Evolutionary conservation across 352 stramenopile species (phyloP).

Genomic region (Plasmopara viticola): DNA sequence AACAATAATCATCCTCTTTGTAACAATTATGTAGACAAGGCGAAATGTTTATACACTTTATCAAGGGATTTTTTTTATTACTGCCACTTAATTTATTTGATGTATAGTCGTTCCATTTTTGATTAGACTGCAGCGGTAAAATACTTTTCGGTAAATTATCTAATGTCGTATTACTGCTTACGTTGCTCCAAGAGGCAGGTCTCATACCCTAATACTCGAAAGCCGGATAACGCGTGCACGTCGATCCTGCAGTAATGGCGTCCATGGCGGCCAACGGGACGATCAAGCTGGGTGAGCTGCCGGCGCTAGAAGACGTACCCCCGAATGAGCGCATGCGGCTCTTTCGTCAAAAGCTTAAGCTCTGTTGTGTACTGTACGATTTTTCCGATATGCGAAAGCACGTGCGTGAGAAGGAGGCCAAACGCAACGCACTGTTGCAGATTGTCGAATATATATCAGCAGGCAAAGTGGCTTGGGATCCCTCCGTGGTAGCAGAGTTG

Average conservation of each 20-base stretch:
- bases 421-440: constrained; percentile 95
- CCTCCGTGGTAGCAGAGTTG: constrained; percentile 49
- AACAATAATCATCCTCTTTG: too few species aligned
- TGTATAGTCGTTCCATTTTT: too few species aligned
- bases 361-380: constrained; percentile 54
- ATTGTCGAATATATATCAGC: constrained; percentile 95
- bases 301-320: constrained; percentile 47
- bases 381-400: constrained; percentile 55
- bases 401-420: constrained; percentile 71
- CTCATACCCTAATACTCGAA: constrained; percentile 11
- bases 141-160: background rate
- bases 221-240: constrained; percentile 7
- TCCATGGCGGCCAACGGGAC: constrained; percentile 22
- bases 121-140: too few species aligned
- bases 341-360: constrained; percentile 61
- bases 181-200: constrained; percentile 1
- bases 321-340: constrained; percentile 51
- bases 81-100: too few species aligned
- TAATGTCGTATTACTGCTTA: background rate
- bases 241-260: constrained; percentile 19
- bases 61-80: too few species aligned
- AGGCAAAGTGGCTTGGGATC: constrained; percentile 59
- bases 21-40: too few species aligned
- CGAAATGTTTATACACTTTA: too few species aligned
- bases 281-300: constrained; percentile 47